Percentiles rank a stretch among this genome's conserved stretches.
Conservation (phyloP, 2,329 filamentous ascomycete species). For the Ustulina deusta region DNA sequence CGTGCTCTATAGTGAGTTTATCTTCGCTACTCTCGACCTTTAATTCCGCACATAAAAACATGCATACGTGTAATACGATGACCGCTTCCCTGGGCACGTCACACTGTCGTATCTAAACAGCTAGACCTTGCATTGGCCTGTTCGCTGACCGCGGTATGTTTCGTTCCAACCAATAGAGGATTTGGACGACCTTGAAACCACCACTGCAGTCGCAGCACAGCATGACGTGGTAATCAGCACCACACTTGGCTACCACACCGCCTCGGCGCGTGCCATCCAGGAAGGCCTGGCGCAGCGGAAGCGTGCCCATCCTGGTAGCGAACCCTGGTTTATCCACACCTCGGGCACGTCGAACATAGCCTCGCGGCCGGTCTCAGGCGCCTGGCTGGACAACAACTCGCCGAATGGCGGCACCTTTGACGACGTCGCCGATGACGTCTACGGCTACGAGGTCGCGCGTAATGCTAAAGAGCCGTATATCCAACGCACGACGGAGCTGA, state of each 20-base stretch:
- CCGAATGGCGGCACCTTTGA: constrained; percentile 50
- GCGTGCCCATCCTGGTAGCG: constrained; percentile 46
- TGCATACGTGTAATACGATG: background rate
- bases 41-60: background rate
- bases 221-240: constrained; percentile 58
- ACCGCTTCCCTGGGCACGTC: background rate
- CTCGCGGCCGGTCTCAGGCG: constrained; percentile 55
- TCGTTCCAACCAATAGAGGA: constrained; percentile 17
- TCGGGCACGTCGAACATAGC: constrained; percentile 59
- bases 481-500: constrained; percentile 60
- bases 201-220: constrained; percentile 37
- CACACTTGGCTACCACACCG: constrained; percentile 54
- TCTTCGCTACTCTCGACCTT: background rate
- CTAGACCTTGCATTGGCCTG: background rate
- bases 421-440: constrained; percentile 59
- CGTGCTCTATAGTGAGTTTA: constrained; percentile 39
- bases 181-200: constrained; percentile 44
- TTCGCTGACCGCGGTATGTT: constrained; percentile 4
- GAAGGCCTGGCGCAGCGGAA: constrained; percentile 56
- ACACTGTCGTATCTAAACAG: background rate
- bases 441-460: constrained; percentile 54
- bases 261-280: constrained; percentile 56
- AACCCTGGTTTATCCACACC: constrained; percentile 57
- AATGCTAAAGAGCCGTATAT: constrained; percentile 54
- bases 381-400: constrained; percentile 32